Evolutionary conservation across 2,329 filamentous ascomycete genomes (phyloP), one percentile per base, ranked within the genome.

Genomic region (Acrodontium crateriforme): DNA sequence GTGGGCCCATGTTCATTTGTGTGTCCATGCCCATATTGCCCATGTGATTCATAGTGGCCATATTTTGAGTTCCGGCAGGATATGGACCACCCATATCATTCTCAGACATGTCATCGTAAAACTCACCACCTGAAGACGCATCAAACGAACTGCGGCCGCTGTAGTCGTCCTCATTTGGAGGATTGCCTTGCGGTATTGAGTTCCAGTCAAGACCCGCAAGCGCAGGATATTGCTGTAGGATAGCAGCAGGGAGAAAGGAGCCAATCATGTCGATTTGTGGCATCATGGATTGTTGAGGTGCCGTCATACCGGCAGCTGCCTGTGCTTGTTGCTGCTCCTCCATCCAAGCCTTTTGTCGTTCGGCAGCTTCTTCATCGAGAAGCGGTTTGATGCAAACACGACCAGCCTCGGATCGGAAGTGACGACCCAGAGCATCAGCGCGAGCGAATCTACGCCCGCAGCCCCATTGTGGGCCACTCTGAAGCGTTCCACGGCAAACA

Each of bases 331-430:
- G 65, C 36, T 60, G 55, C 29, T 54, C 49, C 47, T 56, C 78
- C 52, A 76, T 69, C 65, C 76, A 78, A 16, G 68, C 61, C 25
- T 78, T 74, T 46, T 91, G 80, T 18, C 83, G 67, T 46, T 91
- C 84, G 18, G 76, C 60, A 30, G 84, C 78, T 60, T 98, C 89
- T 56, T 98, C 89, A 39, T 98, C 89, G 2, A 98, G 67, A 9
- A 98, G 61, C n/a, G 89, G 85, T 44, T 92, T 93, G 57, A 98
- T 98, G 50, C 89, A 98, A 29, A 94, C 81, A 17, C 89, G 73
- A 5, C 89, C 89, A 3, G 89, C 89, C 59, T 98, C 89, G 2
- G 83, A 93, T 29, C 89, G 71, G 63, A 98, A 98, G 58, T 89
- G 52, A 4, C 52, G 45, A 2, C 89, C 89, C 2, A 98, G 66